These are phyloP conservation scores for Monsonia emarginata DNA, from an alignment of 441 rosid genomes.

Conservation along the genomic window DNA sequence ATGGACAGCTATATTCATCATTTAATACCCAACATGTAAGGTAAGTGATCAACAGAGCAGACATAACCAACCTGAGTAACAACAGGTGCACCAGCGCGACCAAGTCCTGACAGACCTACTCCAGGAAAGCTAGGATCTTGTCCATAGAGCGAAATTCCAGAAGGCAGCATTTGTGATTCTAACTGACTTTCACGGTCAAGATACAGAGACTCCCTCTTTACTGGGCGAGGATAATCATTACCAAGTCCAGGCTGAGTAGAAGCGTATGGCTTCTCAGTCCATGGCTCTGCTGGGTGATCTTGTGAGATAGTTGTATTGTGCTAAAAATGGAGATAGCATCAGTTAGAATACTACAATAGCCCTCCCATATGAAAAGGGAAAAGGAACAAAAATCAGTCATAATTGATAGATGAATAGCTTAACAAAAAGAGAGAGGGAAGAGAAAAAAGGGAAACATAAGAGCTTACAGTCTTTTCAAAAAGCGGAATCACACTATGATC, in stretches of 20 bases:
- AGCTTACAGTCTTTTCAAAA: slow-evolving; percentile 53
- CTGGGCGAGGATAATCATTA: slow-evolving; percentile 33
- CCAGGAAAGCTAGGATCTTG: slow-evolving; percentile 38
- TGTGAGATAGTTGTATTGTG: slow-evolving; percentile 35
- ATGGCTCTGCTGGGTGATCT: slow-evolving; percentile 36
- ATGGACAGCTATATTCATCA: too few relatives aligned
- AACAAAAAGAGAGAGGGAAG: not conserved
- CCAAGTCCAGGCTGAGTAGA: slow-evolving; percentile 24
- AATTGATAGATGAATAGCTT: not conserved
- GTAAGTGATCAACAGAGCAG: too few relatives aligned
- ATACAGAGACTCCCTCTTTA: slow-evolving; percentile 40
- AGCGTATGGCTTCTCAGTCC: slow-evolving; percentile 31
- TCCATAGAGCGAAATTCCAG: slow-evolving; percentile 40
- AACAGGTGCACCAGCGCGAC: slow-evolving; percentile 40
- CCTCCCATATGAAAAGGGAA: not conserved
- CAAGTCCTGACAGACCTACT: slow-evolving; percentile 35
- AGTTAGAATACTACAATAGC: slow-evolving; percentile 6
- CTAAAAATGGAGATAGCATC: slow-evolving; percentile 20
- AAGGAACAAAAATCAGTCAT: not conserved
- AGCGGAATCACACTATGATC: slow-evolving; percentile 61
- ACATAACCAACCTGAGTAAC: slow-evolving; percentile 45
- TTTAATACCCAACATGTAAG: too few relatives aligned
- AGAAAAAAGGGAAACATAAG: not conserved
- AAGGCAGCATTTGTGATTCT: slow-evolving; percentile 34
- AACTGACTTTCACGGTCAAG: slow-evolving; percentile 41